These are phyloP conservation scores for Pseudopyrenochaeta lycopersici DNA, from an alignment of 2,329 filamentous ascomycete species.

Conservation along the genomic window DNA sequence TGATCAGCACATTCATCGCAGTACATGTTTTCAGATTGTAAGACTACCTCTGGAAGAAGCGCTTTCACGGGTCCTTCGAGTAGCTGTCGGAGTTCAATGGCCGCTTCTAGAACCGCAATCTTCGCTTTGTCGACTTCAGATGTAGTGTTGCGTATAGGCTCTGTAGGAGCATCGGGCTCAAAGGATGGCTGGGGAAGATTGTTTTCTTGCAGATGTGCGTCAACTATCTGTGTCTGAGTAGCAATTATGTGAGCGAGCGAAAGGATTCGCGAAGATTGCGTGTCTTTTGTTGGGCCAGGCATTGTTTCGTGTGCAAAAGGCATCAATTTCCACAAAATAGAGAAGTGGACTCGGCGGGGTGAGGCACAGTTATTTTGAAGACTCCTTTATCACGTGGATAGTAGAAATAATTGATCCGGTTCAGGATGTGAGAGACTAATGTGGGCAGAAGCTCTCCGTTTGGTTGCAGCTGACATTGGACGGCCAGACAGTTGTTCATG, in stretches of 20 bases:
- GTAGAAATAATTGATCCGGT: too few species aligned
- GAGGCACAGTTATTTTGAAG: background rate
- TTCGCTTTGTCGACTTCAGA: constrained; percentile 5
- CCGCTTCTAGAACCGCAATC: constrained; percentile 7
- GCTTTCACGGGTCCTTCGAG: constrained; percentile 16
- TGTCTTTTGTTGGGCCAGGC: background rate
- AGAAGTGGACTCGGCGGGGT: too few species aligned
- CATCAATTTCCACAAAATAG: too few species aligned
- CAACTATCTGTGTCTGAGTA: background rate
- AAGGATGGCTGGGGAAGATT: constrained; percentile 10
- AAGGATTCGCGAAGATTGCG: constrained; percentile 8
- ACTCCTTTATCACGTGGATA: too few species aligned
- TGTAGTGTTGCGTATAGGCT: constrained; percentile 2
- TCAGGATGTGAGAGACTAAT: too few species aligned
- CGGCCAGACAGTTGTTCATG: too few species aligned
- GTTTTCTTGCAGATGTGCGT: constrained; percentile 4
- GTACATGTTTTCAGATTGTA: too few species aligned
- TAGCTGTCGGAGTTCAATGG: constrained; percentile 17
- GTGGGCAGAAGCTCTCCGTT: too few species aligned
- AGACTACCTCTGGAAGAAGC: constrained; percentile 11
- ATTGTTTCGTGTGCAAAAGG: background rate
- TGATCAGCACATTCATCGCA: background rate
- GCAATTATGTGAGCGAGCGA: constrained; percentile 13
- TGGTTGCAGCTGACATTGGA: too few species aligned
- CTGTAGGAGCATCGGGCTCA: constrained; percentile 1